Conservation (phyloP, 176 grass and related monocot genomes). For the Hordeum marinum region DNA sequence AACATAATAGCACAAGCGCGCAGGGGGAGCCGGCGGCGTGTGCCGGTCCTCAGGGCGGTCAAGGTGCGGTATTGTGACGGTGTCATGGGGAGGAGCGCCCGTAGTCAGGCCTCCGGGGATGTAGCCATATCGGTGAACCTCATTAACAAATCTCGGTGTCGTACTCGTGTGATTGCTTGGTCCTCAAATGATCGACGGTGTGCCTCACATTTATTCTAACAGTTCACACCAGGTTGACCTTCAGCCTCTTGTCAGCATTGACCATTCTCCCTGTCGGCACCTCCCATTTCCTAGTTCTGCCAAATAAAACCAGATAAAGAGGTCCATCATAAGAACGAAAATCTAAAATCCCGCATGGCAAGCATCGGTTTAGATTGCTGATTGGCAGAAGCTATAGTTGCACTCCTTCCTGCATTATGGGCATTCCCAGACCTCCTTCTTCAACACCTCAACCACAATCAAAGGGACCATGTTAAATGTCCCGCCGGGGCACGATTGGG, state of each 20-base stretch:
- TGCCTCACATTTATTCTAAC: too few relatives aligned
- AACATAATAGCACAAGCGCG: too few relatives aligned
- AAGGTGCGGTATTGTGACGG: too few relatives aligned
- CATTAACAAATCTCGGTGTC: too few relatives aligned
- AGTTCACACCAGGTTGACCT: not conserved
- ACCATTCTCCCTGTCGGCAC: slow-evolving; percentile 49
- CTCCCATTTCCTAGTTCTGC: slow-evolving; percentile 62
- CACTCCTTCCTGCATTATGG: slow-evolving; percentile 58
- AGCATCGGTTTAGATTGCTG: slow-evolving; percentile 6
- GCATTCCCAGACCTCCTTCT: slow-evolving; percentile 32
- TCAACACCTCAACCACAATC: slow-evolving; percentile 36
- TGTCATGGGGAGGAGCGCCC: too few relatives aligned
- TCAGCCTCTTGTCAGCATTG: slow-evolving; percentile 39
- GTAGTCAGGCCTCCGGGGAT: too few relatives aligned
- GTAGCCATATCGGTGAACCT: too few relatives aligned
- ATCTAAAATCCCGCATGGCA: not conserved
- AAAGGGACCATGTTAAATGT: slow-evolving; percentile 53
- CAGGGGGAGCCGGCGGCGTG: too few relatives aligned
- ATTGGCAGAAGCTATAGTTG: slow-evolving; percentile 68
- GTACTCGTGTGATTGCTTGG: too few relatives aligned
- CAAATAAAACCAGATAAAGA: slow-evolving; percentile 17
- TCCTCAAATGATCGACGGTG: too few relatives aligned
- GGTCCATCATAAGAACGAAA: too few relatives aligned
- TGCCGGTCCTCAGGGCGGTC: too few relatives aligned
- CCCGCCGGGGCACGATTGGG: not conserved